phyloP scores from a whole-genome alignment of 495 filamentous ascomycete species.

The Usnea hakonensis region DNA sequence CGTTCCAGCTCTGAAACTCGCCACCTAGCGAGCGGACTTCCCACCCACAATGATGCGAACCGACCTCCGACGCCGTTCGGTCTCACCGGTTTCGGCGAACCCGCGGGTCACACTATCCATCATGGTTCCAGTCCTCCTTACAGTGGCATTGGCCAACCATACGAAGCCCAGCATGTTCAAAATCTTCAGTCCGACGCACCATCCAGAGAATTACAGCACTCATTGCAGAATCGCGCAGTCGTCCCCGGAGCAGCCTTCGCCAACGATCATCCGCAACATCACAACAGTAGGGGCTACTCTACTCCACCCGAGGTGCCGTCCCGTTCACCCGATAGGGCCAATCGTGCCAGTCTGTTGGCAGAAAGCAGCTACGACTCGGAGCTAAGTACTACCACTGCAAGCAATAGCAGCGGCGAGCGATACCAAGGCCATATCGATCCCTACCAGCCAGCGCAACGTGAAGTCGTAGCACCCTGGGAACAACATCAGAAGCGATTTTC shows the following conservation, averaged over 20 bases:
- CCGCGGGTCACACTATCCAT: conserved; percentile 7
- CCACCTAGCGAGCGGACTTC: conserved; percentile 12
- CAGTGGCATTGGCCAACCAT: conserved; percentile 22
- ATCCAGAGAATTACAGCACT: conserved; percentile 20
- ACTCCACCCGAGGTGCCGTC: conserved; percentile 19
- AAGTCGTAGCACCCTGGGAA: conserved; percentile 14
- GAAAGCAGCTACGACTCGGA: conserved; percentile 17
- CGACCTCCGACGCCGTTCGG: conserved; percentile 25
- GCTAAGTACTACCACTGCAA: conserved; percentile 17
- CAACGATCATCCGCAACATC: neutral
- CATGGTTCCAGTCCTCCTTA: conserved; percentile 6
- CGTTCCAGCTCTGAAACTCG: conserved; percentile 13
- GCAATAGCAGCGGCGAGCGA: conserved; percentile 14
- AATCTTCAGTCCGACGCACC: conserved; percentile 22
- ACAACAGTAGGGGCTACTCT: conserved; percentile 10
- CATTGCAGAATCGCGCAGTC: conserved; percentile 14
- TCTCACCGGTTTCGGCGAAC: conserved; percentile 18
- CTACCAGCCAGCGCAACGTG: conserved; percentile 5
- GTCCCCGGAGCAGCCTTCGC: neutral
- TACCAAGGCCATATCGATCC: conserved; percentile 7
- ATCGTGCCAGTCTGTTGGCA: neutral
- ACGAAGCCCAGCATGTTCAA: conserved; percentile 25
- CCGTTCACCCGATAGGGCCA: conserved; percentile 13
- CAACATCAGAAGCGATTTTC: conserved; percentile 20
- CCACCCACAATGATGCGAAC: conserved; percentile 18